These are phyloP conservation scores for Phytophthora colocasiae DNA, from an alignment of 352 stramenopile genomes.

Conservation along the genomic window DNA sequence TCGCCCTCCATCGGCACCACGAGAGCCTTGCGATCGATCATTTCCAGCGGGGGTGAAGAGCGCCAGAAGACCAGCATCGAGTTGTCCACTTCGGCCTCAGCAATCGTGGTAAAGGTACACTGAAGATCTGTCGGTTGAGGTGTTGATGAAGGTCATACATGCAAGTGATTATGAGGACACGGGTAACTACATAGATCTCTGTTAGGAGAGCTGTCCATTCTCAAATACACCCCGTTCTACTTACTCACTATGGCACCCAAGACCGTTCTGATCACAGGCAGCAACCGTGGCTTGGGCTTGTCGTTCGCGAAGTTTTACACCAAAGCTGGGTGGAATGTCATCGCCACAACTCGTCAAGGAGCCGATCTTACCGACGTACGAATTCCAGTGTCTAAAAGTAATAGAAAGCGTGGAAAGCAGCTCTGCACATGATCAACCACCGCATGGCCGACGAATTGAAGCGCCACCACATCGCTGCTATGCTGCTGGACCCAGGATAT, in stretches of 20 bases:
- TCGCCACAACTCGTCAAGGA: conserved; percentile 16
- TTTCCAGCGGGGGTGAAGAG: conserved; percentile 26
- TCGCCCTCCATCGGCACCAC: conserved; percentile 26
- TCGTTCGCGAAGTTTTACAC: conserved; percentile 38
- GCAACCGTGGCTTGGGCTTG: conserved; percentile 43
- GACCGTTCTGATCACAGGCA: conserved; percentile 48
- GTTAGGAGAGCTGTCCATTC: background rate
- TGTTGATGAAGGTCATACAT: background rate
- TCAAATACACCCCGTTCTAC: too few relatives aligned
- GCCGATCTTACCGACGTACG: conserved; percentile 38
- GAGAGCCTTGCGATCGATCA: conserved; percentile 34
- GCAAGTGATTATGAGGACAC: background rate
- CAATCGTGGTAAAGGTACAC: background rate
- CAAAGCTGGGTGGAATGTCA: conserved; percentile 38
- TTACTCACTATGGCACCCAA: conserved; percentile 9
- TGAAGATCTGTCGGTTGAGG: too few relatives aligned
- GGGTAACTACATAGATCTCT: too few relatives aligned
- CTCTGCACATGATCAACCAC: conserved; percentile 65
- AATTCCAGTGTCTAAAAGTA: conserved; percentile 34
- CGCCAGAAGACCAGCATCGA: conserved; percentile 43
- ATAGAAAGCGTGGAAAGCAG: conserved; percentile 52
- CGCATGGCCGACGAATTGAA: conserved; percentile 49
- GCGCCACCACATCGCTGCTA: conserved; percentile 36
- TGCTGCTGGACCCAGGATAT: conserved; percentile 54
- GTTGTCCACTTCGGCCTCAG: conserved; percentile 23